These are phyloP conservation scores for Phlebiopsis gigantea DNA, from an alignment of 768 basidiomycete genomes.

Conservation along the genomic window DNA sequence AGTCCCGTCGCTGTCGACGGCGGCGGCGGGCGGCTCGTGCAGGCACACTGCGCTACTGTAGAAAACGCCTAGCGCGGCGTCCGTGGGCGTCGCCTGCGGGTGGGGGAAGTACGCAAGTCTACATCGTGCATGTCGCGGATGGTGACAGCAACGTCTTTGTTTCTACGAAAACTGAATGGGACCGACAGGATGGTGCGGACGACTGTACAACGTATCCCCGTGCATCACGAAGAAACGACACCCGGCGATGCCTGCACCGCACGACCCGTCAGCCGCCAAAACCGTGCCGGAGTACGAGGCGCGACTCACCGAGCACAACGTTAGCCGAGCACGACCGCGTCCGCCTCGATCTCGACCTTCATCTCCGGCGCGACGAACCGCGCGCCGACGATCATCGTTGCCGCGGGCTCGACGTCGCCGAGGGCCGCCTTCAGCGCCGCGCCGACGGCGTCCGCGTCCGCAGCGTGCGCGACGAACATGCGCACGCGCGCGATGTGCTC, in stretches of 20 bases:
- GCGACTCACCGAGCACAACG: not conserved
- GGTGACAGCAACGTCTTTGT: not conserved
- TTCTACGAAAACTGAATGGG: too few species aligned
- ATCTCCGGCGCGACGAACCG: conserved; percentile 41
- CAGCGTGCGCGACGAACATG: conserved; percentile 42
- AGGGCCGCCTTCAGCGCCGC: conserved; percentile 37
- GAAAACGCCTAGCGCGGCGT: not conserved
- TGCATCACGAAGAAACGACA: not conserved
- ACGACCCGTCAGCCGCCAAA: not conserved
- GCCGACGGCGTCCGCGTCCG: conserved; percentile 33
- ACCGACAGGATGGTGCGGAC: not conserved
- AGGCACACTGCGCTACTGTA: too few species aligned
- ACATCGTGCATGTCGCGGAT: not conserved
- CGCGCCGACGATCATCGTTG: conserved; percentile 48
- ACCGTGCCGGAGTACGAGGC: too few species aligned
- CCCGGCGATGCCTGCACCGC: not conserved
- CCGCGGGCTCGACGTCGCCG: conserved; percentile 39
- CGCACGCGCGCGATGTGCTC: conserved; percentile 42
- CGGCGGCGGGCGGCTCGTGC: too few species aligned
- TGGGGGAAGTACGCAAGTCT: too few species aligned
- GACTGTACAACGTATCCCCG: not conserved
- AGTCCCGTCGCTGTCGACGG: not conserved
- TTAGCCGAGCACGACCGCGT: conserved; percentile 31
- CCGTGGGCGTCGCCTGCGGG: too few species aligned
- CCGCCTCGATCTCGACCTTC: conserved; percentile 53